phyloP scores from a whole-genome alignment of 2,329 filamentous ascomycete genomes.

The Elsinoe ampelina region DNA sequence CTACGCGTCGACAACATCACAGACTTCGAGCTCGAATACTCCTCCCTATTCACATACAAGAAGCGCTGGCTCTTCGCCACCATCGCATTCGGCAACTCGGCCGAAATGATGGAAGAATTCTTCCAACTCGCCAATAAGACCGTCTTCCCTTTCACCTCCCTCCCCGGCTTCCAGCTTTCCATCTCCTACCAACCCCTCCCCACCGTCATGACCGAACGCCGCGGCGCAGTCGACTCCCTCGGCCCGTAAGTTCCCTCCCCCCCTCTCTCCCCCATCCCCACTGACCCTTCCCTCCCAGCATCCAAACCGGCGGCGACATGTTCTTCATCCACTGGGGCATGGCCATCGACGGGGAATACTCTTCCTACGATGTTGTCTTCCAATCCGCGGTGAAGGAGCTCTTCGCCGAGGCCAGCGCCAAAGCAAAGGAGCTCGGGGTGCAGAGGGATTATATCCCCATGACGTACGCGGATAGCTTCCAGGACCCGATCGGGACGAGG shows the following conservation, averaged over 20 bases:
- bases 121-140: conserved; percentile 18
- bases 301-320: conserved; percentile 18
- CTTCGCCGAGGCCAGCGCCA: conserved; percentile 11
- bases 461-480: conserved; percentile 19
- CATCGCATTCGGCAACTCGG: conserved; percentile 18
- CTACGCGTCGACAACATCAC: conserved; percentile 19
- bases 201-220: conserved; percentile 16
- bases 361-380: conserved; percentile 13
- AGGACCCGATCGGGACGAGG: conserved; percentile 19
- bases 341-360: conserved; percentile 15
- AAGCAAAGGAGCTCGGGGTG: conserved; percentile 13
- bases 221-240: conserved; percentile 16
- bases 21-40: conserved; percentile 18
- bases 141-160: conserved; percentile 13
- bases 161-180: conserved; percentile 18
- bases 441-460: conserved; percentile 17
- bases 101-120: conserved; percentile 17
- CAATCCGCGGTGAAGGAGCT: conserved; percentile 16
- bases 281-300: not conserved
- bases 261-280: not conserved
- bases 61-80: conserved; percentile 19
- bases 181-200: conserved; percentile 20
- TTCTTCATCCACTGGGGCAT: conserved; percentile 18
- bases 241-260: conserved; percentile 10
- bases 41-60: conserved; percentile 10